A percentile compares a stretch with the other conserved stretches of the same genome.
phyloP scores from a whole-genome alignment of 345 rosid genomes.

The Eucalyptus victrix region DNA sequence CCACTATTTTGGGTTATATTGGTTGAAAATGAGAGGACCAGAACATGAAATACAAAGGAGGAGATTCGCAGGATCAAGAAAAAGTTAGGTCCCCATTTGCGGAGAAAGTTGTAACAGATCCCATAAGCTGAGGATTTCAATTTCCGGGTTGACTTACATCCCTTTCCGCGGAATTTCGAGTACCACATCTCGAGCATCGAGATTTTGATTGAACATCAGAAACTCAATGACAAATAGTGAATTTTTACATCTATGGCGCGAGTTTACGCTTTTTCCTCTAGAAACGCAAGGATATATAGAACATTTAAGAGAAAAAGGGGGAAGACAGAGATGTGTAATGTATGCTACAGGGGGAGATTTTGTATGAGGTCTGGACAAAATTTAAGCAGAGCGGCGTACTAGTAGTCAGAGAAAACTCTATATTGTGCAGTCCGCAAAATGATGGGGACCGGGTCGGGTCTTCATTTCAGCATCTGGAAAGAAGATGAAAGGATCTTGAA shows the following conservation, averaged over 20 bases:
- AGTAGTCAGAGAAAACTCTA: not conserved
- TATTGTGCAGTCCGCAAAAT: not conserved
- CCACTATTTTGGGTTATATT: not conserved
- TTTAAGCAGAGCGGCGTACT: not conserved
- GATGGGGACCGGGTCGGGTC: not conserved
- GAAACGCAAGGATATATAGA: not conserved
- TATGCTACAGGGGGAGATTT: not conserved
- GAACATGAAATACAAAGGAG: not conserved
- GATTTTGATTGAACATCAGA: not conserved
- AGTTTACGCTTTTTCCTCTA: not conserved
- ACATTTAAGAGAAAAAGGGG: not conserved
- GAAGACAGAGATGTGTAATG: not conserved
- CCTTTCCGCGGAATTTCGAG: not conserved
- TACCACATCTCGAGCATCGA: not conserved
- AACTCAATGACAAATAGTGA: not conserved
- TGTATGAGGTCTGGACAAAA: not conserved
- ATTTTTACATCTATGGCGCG: not conserved
- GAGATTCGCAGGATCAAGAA: not conserved
- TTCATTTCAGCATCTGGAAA: conserved; percentile 35
- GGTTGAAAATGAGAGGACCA: not conserved
- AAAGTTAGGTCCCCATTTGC: not conserved
- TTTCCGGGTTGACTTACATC: not conserved
- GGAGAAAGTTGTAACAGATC: not conserved
- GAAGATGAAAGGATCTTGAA: conserved; percentile 81
- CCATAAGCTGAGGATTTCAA: not conserved